Percentiles rank a stretch among this genome's conserved stretches.
Conservation (phyloP, 352 stramenopile genomes). For the Globisporangium nodosum region DNA sequence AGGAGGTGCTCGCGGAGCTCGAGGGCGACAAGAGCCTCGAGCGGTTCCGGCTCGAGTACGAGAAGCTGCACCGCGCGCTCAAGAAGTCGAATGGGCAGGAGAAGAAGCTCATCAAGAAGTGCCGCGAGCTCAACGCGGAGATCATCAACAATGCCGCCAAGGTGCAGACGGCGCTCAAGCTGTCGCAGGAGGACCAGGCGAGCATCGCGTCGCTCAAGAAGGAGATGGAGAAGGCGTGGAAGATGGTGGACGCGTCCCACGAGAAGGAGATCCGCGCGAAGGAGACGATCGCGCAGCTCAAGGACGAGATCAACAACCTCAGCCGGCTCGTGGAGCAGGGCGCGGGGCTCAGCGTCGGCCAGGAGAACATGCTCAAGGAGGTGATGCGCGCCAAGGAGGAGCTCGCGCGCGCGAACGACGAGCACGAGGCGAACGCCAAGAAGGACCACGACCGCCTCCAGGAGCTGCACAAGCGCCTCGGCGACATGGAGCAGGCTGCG, state of each 20-base stretch:
- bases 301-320: constrained; percentile 94
- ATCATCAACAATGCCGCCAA: constrained; percentile 96
- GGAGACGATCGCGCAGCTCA: constrained; percentile 93
- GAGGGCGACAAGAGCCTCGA: constrained; percentile 92
- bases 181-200: constrained; percentile 92
- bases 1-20: constrained; percentile 89
- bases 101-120: constrained; percentile 96
- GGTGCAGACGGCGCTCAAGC: constrained; percentile 92
- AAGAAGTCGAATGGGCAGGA: constrained; percentile 94
- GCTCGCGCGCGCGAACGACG: constrained; percentile 81
- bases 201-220: constrained; percentile 93
- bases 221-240: constrained; percentile 95
- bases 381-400: constrained; percentile 89
- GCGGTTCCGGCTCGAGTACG: constrained; percentile 93
- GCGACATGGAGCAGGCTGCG: constrained; percentile 57
- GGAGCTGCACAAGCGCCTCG: constrained; percentile 63
- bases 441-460: constrained; percentile 81
- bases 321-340: constrained; percentile 94
- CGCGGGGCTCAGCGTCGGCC: constrained; percentile 84
- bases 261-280: constrained; percentile 93
- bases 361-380: constrained; percentile 93
- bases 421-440: constrained; percentile 73
- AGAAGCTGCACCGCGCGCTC: constrained; percentile 92
- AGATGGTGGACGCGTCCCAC: constrained; percentile 94
- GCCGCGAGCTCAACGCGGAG: constrained; percentile 91